Evolutionary conservation across 208 protist genomes (phyloP), one percentile per base, ranked within the genome.

Genomic region (Crithidia fasciculata): DNA sequence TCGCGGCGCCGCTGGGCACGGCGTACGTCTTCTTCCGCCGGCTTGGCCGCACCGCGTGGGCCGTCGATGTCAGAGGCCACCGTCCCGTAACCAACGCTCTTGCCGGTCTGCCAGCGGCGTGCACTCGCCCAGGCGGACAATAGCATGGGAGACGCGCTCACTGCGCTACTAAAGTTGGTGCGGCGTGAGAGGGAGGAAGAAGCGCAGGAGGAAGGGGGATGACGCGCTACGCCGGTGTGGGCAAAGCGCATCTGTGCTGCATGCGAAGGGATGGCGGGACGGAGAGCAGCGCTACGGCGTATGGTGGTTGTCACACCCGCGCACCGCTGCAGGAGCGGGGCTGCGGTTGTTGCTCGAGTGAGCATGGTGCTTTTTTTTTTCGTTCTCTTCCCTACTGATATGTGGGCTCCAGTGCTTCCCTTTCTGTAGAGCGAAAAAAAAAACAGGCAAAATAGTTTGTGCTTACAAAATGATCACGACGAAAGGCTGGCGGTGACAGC

Each of bases 11-110:
- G 82, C 69, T 90, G 61, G n/a, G 74, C 49, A 12, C 73, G 76
- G 12, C 76, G 68, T 0, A 95, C 47, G 12, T 92, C 82, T 64
- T 84, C 83, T 76, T 95, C 86, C 19, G 55, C 68, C 13, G 87
- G 84, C 76, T 91, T 90, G 41, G 62, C 54, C 15, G 83, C 62
- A 47, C 78, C 76, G 18, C 86, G 84, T 39, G 77, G 76, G 28
- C 69, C 52, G 68, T 89, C 89, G 59, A 94, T 89, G 76, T 94
- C 89, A 18, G 89, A 73, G 4, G 89, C 80, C 19, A 92, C 66
- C 50, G 77, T 84, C 59, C 85, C 87, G 74, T 89, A 88, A 43
- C 69, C 67, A 18, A 74, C 49, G 65, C 80, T 62, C 6, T 66
- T 69, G 39, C n/a, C 62, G 13, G 74, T 64, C 55, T 80, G 68